A percentile compares a stretch with the other conserved stretches of the same genome.
These are phyloP conservation scores for Puccinia triticina DNA, from an alignment of 1,284 basidiomycete species.

Conservation along the genomic window DNA sequence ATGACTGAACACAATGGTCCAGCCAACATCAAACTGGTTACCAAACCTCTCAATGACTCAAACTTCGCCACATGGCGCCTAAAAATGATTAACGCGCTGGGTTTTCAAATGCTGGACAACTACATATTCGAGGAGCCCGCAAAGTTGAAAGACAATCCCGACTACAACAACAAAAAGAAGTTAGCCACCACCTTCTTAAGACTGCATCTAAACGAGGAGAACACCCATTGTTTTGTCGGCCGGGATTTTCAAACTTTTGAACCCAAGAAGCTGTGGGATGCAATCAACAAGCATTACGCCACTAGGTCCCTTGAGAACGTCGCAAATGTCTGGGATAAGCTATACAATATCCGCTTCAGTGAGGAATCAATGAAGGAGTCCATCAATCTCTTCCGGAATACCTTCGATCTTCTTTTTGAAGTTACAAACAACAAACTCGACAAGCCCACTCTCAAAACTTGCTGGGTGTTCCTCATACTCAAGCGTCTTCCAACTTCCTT, in stretches of 20 bases:
- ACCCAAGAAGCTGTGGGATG: conserved; percentile 1
- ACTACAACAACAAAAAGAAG: not conserved
- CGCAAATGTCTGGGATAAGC: not conserved
- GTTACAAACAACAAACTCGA: not conserved
- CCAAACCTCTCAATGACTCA: not conserved
- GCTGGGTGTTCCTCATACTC: not conserved
- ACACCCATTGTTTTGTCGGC: not conserved
- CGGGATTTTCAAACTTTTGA: not conserved
- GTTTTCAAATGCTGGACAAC: not conserved
- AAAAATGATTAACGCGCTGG: not conserved
- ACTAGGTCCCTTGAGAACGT: not conserved
- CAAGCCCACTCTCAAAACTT: not conserved
- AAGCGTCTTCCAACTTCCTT: not conserved
- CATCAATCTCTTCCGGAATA: not conserved
- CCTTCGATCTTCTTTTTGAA: not conserved
- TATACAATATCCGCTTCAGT: not conserved
- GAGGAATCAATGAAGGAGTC: not conserved
- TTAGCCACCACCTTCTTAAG: not conserved
- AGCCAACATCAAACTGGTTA: not conserved
- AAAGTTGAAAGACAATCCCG: no score
- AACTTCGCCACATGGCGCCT: conserved; percentile 12
- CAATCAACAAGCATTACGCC: not conserved
- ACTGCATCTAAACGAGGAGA: not conserved
- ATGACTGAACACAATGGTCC: no score
- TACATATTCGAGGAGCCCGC: not conserved